Base-by-base conservation (phyloP, 140 eudicot species). In the Ambrosia hybrid region DNA sequence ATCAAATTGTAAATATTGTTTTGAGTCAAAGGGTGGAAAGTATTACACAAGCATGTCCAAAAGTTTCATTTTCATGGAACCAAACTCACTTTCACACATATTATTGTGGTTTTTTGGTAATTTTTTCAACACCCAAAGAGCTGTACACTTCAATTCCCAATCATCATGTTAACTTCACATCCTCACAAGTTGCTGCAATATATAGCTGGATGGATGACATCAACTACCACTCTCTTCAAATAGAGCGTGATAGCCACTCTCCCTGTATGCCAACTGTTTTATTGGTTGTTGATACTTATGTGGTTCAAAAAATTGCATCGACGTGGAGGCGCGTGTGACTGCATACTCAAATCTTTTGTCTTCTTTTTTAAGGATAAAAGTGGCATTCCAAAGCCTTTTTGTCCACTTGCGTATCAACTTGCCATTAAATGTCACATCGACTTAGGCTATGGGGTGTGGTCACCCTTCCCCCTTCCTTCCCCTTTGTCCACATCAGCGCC, bases 251-350 rank as follows among this genome's bases (percentile, higher is more conserved):
- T 0, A 1, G 0, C 1, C 73, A 72, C 74, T 8, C 59, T 55
- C 78, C 11, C 5, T 56, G 7, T 11, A 0, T 57, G 16, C 78
- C 78, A 78, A 33, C 65, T 36, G 49, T 57, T 1, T 15, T 13
- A 5, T 65, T 15, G 49, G 62, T 43, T 65, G 30, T 72, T 12
- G 57, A 51, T 68, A 9, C 38, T 33, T 71, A 1, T 56, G 78
- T 78, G 82, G 78, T 37, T 21, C 16, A 72, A 57, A 72, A 9
- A 2, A 26, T n/a, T 16, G 64, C 11, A 11, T 55, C 60, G 68
- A 65, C 73, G 74, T 78, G 78, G 82, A 65, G 74, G 82, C 65
- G 78, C 74, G 82, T 72, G 76, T 60, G 71, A 68, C 71, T 36
- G 45, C 64, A 34, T 5, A 38, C 52, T 58, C 71, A 57, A 13